Evolutionary conservation across 139 green algal species (phyloP), one percentile per base, ranked within the genome.

Genomic region (Edaphochlamys debaryana): DNA sequence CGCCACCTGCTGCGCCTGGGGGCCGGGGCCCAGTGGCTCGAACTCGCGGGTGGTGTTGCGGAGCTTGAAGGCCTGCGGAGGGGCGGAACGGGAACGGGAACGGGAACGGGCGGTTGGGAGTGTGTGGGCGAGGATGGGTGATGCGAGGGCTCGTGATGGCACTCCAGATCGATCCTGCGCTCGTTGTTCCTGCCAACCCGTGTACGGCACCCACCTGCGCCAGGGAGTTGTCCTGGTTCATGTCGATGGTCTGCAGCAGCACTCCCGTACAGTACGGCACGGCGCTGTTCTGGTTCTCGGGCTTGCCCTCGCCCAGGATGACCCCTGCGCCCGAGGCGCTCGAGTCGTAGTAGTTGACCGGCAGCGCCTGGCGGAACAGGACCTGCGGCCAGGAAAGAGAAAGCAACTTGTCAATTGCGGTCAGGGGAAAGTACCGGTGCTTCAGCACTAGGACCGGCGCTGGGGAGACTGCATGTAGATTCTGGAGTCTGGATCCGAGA

Each of bases 171-270:
- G n/a, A n/a, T n/a, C n/a, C n/a, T n/a, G n/a, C n/a, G n/a, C n/a
- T n/a, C n/a, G n/a, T n/a, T n/a, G n/a, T n/a, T n/a, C n/a, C n/a
- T n/a, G n/a, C n/a, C n/a, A n/a, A n/a, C n/a, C n/a, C n/a, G n/a
- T n/a, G n/a, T n/a, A n/a, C n/a, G n/a, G n/a, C n/a, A n/a, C n/a
- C 15, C 70, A 79, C 72, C 74, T 80, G 94, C 45, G 86, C 87
- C 50, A 98, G 84, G 77, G 94, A 94, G 82, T 97, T 95, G 90
- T 98, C 95, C 81, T 93, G 89, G 87, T 97, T 97, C 94, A 96
- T 96, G 86, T 97, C 94, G 36, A 97, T 95, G 60, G 94, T 93
- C 79, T 96, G 94, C 62, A 97, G 50, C 36, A 87, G 79, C 69
- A 92, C 89, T 17, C 93, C 90, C 37, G 91, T 89, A 68, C 88